Base-by-base conservation (phyloP, 2,329 filamentous ascomycete genomes). In the Aschersonia sp. region DNA sequence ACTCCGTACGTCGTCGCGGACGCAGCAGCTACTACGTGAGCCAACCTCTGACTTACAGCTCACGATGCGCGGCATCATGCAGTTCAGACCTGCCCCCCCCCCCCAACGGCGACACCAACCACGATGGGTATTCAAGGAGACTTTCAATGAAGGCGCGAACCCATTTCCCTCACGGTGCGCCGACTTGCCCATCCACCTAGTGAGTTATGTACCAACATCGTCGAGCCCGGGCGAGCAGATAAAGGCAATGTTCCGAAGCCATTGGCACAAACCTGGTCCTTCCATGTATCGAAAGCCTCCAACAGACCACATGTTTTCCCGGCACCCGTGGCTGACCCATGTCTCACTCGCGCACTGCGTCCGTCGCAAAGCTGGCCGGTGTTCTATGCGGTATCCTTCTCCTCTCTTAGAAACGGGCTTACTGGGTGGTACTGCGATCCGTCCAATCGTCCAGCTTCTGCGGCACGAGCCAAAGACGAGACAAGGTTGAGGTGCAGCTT, bases 301-400 rank as follows among this genome's bases (percentile, higher is more conserved):
- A 1, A 20, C 20, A 20, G 20, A 32, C 49, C 46, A 38, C 7
- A 38, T 2, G 32, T 12, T 38, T 12, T 7, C 32, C 7, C 32
- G 32, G 45, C 35, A 40, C 46, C 49, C 49, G 45, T 48, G 49
- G 44, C 49, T 30, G 46, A 44, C 49, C 48, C 48, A 47, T 50
- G 49, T 50, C 49, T 50, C 49, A 48, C 49, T 50, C 45, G 32
- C 35, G 48, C 40, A 46, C 49, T 50, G 49, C 49, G 49, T 50
- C 49, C 49, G 49, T 50, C 49, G 49, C 49, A 48, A 47, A 48
- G 31, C 28, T 30, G 45, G 47, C 44, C 43, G 31, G 40, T 41
- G 20, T 40, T 43, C 38, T 50, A 41, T 10, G 9, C 5, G 9
- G 10, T 3, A 7, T 31, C 41, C 28, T 48, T 31, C 38, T 45